Conservation (phyloP, 306 rosid species). For the Leucaena leucocephala region DNA sequence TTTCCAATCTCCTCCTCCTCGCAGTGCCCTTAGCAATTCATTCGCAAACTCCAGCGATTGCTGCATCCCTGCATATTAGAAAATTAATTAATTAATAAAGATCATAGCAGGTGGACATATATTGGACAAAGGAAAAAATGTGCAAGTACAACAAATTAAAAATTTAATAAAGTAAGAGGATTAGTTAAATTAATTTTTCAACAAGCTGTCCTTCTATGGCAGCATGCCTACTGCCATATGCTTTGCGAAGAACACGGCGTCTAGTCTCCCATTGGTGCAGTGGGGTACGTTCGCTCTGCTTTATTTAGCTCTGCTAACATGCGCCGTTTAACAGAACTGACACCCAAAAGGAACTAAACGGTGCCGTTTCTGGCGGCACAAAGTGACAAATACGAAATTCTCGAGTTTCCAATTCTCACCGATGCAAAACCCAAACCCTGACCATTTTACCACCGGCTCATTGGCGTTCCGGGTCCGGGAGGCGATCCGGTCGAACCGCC, state of each 20-base stretch:
- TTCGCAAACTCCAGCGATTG: conserved; percentile 66
- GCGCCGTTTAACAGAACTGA: conserved; percentile 11
- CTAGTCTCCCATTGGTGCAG: not conserved
- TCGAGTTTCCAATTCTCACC: conserved; percentile 59
- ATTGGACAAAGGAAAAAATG: not conserved
- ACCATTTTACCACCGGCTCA: conserved; percentile 66
- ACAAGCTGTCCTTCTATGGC: conserved; percentile 36
- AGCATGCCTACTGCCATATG: conserved; percentile 3
- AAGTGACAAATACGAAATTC: not conserved
- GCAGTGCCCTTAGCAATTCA: conserved; percentile 68
- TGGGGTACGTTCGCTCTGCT: not conserved
- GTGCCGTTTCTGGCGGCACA: conserved; percentile 26
- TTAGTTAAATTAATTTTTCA: conserved; percentile 27
- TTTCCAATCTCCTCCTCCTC: conserved; percentile 60
- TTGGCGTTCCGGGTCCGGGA: conserved; percentile 22
- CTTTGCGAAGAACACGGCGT: conserved; percentile 46
- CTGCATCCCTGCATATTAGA: conserved; percentile 61
- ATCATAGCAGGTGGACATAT: conserved; percentile 1
- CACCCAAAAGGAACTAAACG: not conserved
- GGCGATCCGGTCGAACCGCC: conserved; percentile 59
- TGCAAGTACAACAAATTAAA: not conserved
- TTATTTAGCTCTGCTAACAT: not conserved
- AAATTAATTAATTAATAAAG: conserved; percentile 13
- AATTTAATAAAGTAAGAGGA: conserved; percentile 21
- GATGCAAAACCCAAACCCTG: conserved; percentile 67